Evolutionary conservation across 352 stramenopile species (phyloP).

Genomic region (Globisporangium sylvaticum): DNA sequence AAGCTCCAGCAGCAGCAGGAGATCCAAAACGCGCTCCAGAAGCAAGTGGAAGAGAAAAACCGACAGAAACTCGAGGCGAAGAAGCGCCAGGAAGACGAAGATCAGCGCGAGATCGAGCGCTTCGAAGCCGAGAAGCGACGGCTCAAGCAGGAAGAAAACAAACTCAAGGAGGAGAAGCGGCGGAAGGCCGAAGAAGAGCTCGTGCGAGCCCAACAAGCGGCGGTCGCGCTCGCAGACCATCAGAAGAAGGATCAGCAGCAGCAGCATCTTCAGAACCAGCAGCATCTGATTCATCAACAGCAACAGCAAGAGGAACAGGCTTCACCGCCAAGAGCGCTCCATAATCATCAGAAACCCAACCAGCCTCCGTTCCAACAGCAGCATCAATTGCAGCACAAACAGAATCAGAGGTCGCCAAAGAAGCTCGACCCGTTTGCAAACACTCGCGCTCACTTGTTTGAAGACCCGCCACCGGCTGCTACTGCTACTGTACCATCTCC

Average conservation of each 20-base stretch:
- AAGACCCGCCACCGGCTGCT: slow-evolving; percentile 28
- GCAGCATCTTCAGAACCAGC: slow-evolving; percentile 12
- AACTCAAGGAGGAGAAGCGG: slow-evolving; percentile 41
- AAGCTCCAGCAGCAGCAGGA: slow-evolving; percentile 35
- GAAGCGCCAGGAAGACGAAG: slow-evolving; percentile 49
- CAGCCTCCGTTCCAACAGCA: slow-evolving; percentile 13
- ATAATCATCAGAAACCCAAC: neutral
- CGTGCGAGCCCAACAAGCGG: slow-evolving; percentile 31
- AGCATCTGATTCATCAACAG: slow-evolving; percentile 19
- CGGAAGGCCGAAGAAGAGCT: slow-evolving; percentile 46
- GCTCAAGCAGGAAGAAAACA: slow-evolving; percentile 38
- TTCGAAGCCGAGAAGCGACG: slow-evolving; percentile 50
- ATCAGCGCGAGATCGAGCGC: slow-evolving; percentile 44
- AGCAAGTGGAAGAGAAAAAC: slow-evolving; percentile 62
- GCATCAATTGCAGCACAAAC: neutral
- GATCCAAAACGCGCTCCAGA: slow-evolving; percentile 47
- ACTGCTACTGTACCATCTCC: neutral
- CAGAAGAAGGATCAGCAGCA: slow-evolving; percentile 25
- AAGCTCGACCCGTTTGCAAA: slow-evolving; percentile 49
- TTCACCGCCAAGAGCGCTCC: slow-evolving; percentile 10
- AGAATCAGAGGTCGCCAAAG: neutral
- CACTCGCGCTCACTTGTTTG: slow-evolving; percentile 46
- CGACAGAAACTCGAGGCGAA: slow-evolving; percentile 59
- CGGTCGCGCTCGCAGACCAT: slow-evolving; percentile 24
- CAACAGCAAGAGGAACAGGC: slow-evolving; percentile 25